A percentile compares a stretch with the other conserved stretches of the same genome.
Conservation (phyloP, 1,284 basidiomycete species). For the Ustilago nuda region DNA sequence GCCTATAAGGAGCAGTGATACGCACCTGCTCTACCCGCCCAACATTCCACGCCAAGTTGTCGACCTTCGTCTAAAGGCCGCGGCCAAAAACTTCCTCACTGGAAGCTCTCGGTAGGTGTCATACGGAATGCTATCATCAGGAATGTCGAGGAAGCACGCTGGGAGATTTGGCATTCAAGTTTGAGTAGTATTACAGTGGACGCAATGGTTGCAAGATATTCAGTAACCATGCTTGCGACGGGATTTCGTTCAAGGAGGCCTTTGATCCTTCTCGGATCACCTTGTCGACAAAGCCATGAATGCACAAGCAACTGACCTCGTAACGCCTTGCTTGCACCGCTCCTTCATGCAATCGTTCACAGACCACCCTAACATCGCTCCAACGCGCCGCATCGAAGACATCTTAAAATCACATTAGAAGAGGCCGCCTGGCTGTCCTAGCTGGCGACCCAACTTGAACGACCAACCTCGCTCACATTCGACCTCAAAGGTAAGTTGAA, state of each 20-base stretch:
- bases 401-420: slow-evolving; percentile 25
- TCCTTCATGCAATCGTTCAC: background rate
- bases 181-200: background rate
- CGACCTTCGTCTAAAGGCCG: slow-evolving; percentile 54
- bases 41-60: slow-evolving; percentile 56
- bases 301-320: slow-evolving; percentile 7
- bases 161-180: background rate
- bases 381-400: slow-evolving; percentile 46
- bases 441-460: slow-evolving; percentile 56
- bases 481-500: slow-evolving; percentile 24
- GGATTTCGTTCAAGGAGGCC: background rate
- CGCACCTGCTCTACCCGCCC: slow-evolving; percentile 46
- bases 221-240: background rate
- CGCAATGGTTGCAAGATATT: background rate
- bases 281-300: background rate
- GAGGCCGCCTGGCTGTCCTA: slow-evolving; percentile 54
- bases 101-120: slow-evolving; percentile 43
- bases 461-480: slow-evolving; percentile 20
- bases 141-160: background rate
- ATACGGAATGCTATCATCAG: background rate
- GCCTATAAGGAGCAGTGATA: slow-evolving; percentile 37
- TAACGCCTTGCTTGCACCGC: background rate
- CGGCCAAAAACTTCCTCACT: slow-evolving; percentile 57
- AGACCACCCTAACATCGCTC: slow-evolving; percentile 52
- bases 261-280: background rate